Evolutionary conservation across 2,329 filamentous ascomycete genomes (phyloP).

Genomic region (Spiromastix sp.): DNA sequence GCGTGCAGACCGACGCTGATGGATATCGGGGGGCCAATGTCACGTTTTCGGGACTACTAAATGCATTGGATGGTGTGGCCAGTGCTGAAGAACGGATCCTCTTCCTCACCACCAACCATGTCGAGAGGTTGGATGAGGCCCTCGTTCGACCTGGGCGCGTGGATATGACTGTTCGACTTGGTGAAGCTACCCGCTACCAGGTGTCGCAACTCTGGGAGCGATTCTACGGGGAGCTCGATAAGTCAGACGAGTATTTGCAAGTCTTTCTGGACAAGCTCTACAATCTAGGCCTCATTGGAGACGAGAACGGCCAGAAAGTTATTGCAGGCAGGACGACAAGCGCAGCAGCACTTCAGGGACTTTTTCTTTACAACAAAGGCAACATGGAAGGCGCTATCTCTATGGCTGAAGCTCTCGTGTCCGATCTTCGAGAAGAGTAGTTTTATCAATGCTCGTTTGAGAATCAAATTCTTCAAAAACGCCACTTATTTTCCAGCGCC

Average conservation of each 20-base stretch:
- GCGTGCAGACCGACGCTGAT: conserved; percentile 59
- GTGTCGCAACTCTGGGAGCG: conserved; percentile 84
- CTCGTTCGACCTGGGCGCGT: conserved; percentile 84
- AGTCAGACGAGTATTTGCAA: conserved; percentile 49
- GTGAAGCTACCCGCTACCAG: conserved; percentile 77
- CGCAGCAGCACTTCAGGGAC: conserved; percentile 82
- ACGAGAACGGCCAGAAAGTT: conserved; percentile 38
- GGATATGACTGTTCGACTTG: conserved; percentile 84
- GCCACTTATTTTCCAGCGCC: no score
- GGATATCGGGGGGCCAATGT: conserved; percentile 82
- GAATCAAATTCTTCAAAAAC: no score
- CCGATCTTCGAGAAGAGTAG: conserved; percentile 2
- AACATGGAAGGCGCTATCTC: conserved; percentile 76
- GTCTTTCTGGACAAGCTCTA: conserved; percentile 63
- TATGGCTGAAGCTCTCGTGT: conserved; percentile 51
- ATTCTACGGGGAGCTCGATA: conserved; percentile 80
- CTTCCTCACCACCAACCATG: conserved; percentile 90
- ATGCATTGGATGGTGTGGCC: conserved; percentile 81
- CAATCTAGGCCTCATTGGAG: conserved; percentile 59
- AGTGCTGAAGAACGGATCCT: conserved; percentile 89
- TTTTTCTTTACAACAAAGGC: conserved; percentile 93
- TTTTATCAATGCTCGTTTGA: no score
- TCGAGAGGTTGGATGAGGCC: conserved; percentile 80
- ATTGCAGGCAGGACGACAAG: conserved; percentile 52
- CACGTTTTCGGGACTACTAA: conserved; percentile 85